These are phyloP conservation scores for Casaregolazyma lundiana DNA, from an alignment of 1,139 yeast species.

Conservation along the genomic window DNA sequence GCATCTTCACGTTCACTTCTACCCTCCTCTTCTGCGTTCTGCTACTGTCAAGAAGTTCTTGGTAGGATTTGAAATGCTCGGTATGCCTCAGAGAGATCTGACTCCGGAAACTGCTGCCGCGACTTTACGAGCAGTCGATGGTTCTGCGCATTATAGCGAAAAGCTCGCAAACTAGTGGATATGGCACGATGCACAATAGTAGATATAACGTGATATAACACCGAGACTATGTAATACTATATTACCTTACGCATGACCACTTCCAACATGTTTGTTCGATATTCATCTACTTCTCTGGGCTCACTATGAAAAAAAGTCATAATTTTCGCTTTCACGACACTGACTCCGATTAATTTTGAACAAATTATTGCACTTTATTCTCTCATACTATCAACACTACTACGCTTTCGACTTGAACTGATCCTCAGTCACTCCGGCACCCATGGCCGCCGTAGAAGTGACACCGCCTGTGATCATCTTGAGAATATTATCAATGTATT, in stretches of 20 bases:
- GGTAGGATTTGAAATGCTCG: slow-evolving; percentile 75
- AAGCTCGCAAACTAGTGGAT: not conserved
- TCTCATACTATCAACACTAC: no score
- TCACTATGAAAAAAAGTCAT: no score
- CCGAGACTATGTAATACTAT: not conserved
- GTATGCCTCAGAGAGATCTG: slow-evolving; percentile 74
- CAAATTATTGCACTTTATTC: not conserved
- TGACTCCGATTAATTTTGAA: not conserved
- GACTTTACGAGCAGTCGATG: slow-evolving; percentile 22
- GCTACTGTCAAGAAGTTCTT: slow-evolving; percentile 73
- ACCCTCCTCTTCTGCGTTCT: slow-evolving; percentile 70
- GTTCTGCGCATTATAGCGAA: slow-evolving; percentile 18
- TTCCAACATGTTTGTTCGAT: no score
- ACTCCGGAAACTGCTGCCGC: slow-evolving; percentile 72
- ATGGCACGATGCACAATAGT: not conserved
- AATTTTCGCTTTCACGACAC: no score
- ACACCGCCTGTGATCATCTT: slow-evolving; percentile 94
- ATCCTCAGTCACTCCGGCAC: slow-evolving; percentile 96
- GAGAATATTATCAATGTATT: slow-evolving; percentile 86
- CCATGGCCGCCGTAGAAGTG: slow-evolving; percentile 96
- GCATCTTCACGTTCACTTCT: slow-evolving; percentile 75
- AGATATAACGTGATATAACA: not conserved
- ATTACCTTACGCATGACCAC: no score
- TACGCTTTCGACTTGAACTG: slow-evolving; percentile 58
- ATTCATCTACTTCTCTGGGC: no score